A percentile compares a stretch with the other conserved stretches of the same genome.
These are phyloP conservation scores for Aspergillus vadensis DNA, from an alignment of 2,329 filamentous ascomycete genomes.

Conservation along the genomic window DNA sequence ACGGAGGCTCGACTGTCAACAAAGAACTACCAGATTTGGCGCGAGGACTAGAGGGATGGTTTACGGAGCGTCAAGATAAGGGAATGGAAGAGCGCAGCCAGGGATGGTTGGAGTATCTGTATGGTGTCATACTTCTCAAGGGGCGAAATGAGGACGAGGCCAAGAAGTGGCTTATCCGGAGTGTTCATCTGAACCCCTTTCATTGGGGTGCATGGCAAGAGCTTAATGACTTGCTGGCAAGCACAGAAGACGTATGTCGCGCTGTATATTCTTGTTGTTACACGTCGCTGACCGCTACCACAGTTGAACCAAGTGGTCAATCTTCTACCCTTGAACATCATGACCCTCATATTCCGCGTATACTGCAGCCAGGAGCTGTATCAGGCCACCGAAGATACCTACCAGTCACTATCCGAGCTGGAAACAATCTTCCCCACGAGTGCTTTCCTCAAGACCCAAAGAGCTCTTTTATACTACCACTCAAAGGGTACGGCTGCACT, in stretches of 20 bases:
- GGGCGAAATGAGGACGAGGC: conserved; percentile 87
- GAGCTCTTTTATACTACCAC: conserved; percentile 85
- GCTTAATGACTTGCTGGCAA: conserved; percentile 75
- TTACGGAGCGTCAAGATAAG: conserved; percentile 65
- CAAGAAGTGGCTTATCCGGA: conserved; percentile 81
- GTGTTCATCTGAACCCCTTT: conserved; percentile 86
- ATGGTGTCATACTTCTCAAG: conserved; percentile 86
- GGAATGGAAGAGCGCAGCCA: conserved; percentile 67
- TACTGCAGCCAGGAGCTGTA: conserved; percentile 90
- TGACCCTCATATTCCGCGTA: conserved; percentile 91
- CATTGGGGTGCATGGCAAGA: conserved; percentile 99
- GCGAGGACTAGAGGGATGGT: conserved; percentile 77
- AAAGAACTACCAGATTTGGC: conserved; percentile 78
- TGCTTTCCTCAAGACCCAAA: conserved; percentile 86
- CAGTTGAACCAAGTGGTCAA: conserved; percentile 72
- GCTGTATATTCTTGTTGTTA: conserved; percentile 1
- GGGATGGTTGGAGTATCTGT: conserved; percentile 84
- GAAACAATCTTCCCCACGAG: conserved; percentile 83
- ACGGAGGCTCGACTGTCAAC: conserved; percentile 81
- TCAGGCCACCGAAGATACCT: conserved; percentile 75
- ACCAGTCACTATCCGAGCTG: conserved; percentile 74
- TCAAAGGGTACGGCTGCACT: conserved; percentile 58
- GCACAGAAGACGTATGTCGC: conserved; percentile 73
- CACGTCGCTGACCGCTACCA: conserved; percentile 20
- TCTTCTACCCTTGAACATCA: conserved; percentile 82